Evolutionary conservation across 495 filamentous ascomycete species (phyloP).

Genomic region (Glonium stellatum): DNA sequence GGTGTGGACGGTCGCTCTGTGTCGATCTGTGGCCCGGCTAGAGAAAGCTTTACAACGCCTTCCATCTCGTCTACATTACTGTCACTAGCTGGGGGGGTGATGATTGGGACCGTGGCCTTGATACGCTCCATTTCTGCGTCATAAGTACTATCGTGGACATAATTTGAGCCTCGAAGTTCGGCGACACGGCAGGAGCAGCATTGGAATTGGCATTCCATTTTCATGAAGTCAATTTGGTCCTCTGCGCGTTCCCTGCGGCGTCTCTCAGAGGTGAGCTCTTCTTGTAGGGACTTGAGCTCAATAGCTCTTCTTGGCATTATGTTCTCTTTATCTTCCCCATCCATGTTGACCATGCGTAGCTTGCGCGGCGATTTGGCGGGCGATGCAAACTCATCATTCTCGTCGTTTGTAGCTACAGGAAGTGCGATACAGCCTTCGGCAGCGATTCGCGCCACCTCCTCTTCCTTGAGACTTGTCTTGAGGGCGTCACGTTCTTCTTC

Average conservation of each 20-base stretch:
- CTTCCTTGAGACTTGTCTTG: slow-evolving; percentile 55
- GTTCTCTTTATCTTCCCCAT: slow-evolving; percentile 40
- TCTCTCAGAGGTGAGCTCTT: slow-evolving; percentile 59
- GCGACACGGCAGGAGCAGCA: slow-evolving; percentile 60
- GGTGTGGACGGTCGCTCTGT: neutral
- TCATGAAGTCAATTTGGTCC: slow-evolving; percentile 72
- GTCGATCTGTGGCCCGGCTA: slow-evolving; percentile 5
- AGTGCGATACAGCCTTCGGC: slow-evolving; percentile 58
- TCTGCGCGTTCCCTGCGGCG: slow-evolving; percentile 59
- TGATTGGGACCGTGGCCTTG: slow-evolving; percentile 23
- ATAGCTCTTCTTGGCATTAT: slow-evolving; percentile 24
- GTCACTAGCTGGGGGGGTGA: slow-evolving; percentile 24
- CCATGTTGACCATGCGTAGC: slow-evolving; percentile 7
- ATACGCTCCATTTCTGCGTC: slow-evolving; percentile 29
- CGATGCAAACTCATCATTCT: slow-evolving; percentile 33
- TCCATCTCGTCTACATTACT: slow-evolving; percentile 18
- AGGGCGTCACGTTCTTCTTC: slow-evolving; percentile 63
- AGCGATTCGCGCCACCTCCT: slow-evolving; percentile 55
- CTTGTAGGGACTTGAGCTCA: slow-evolving; percentile 50
- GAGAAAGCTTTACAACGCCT: neutral
- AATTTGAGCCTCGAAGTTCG: slow-evolving; percentile 44
- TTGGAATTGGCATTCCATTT: slow-evolving; percentile 70
- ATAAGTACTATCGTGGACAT: slow-evolving; percentile 43
- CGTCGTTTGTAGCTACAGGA: slow-evolving; percentile 36
- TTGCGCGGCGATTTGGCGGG: slow-evolving; percentile 35